These are phyloP conservation scores for Thymus quinquecostatus DNA, from an alignment of 257 asterid species.

Conservation along the genomic window DNA sequence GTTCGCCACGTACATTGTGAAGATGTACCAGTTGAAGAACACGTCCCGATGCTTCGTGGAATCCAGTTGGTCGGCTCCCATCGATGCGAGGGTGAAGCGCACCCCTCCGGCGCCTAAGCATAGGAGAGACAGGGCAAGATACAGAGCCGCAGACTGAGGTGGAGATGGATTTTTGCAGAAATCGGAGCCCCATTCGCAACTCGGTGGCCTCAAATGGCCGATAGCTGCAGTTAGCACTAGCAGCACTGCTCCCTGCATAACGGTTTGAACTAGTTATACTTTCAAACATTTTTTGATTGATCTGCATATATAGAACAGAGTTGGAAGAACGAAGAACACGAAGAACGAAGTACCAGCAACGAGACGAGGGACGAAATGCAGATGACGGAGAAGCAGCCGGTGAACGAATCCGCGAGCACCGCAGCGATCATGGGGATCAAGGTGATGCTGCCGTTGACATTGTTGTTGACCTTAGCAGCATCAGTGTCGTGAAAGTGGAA, in stretches of 20 bases:
- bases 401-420: slow-evolving; percentile 67
- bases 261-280: background rate
- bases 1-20: slow-evolving; percentile 54
- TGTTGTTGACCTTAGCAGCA: slow-evolving; percentile 73
- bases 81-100: slow-evolving; percentile 63
- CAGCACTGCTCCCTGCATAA: slow-evolving; percentile 49
- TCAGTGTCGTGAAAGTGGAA: slow-evolving; percentile 64
- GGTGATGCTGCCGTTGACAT: slow-evolving; percentile 67
- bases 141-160: slow-evolving; percentile 45
- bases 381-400: slow-evolving; percentile 73
- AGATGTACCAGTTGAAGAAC: slow-evolving; percentile 67
- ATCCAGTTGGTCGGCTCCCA: slow-evolving; percentile 71
- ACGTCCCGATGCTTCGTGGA: slow-evolving; percentile 44
- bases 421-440: slow-evolving; percentile 73
- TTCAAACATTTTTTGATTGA: background rate
- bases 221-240: slow-evolving; percentile 53
- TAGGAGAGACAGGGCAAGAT: slow-evolving; percentile 50
- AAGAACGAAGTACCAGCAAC: background rate
- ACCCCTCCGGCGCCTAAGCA: slow-evolving; percentile 64
- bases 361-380: slow-evolving; percentile 59
- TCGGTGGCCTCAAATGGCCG: slow-evolving; percentile 51
- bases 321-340: background rate
- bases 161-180: slow-evolving; percentile 48
- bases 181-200: slow-evolving; percentile 43
- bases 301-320: background rate